phyloP scores from a whole-genome alignment of 2,329 filamentous ascomycete genomes.

The Verticillium tricorpus region DNA sequence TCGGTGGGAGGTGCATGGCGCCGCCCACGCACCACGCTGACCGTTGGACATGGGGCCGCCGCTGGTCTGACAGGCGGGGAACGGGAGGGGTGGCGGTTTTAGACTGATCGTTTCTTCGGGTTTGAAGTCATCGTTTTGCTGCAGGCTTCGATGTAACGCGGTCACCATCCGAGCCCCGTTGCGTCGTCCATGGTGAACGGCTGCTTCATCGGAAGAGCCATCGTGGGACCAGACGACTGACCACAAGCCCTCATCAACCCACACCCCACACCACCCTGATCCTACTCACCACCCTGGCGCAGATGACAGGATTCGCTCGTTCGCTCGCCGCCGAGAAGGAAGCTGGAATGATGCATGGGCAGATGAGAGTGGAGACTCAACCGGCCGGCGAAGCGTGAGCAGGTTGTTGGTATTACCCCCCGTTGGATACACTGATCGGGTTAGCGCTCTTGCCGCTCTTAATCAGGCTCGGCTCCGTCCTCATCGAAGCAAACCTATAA shows the following conservation, averaged over 20 bases:
- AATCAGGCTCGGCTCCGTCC: too few relatives aligned
- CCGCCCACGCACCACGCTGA: not conserved
- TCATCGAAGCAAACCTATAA: too few relatives aligned
- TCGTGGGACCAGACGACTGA: not conserved
- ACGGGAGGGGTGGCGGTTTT: not conserved
- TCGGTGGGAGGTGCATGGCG: not conserved
- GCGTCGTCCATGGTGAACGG: not conserved
- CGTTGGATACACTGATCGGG: too few relatives aligned
- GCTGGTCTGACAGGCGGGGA: not conserved
- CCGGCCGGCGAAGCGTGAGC: not conserved
- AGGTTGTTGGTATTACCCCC: not conserved
- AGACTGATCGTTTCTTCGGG: not conserved
- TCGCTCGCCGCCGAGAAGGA: not conserved
- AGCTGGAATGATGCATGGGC: not conserved
- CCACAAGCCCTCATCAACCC: not conserved
- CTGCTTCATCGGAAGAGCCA: not conserved
- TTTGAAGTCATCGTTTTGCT: not conserved
- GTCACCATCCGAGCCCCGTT: not conserved
- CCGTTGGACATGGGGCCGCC: not conserved
- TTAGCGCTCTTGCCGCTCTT: too few relatives aligned
- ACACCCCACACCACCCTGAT: not conserved
- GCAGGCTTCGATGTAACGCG: not conserved
- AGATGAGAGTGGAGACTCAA: slow-evolving; percentile 1
- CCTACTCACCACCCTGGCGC: not conserved
- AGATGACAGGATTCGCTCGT: not conserved